Evolutionary conservation across 768 basidiomycete species (phyloP).

Genomic region (Gloeophyllum trabeum): DNA sequence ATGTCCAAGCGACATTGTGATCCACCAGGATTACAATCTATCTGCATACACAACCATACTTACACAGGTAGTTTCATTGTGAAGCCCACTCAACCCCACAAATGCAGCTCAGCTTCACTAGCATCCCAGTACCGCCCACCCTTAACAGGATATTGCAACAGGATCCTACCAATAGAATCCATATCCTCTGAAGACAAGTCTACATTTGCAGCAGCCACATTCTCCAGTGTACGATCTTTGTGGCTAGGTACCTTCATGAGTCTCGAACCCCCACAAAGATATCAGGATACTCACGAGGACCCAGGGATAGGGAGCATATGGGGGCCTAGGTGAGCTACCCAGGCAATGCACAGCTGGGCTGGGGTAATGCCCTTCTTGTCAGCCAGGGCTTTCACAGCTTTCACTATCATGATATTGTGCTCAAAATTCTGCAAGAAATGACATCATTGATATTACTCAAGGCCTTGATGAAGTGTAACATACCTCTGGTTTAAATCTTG

Average conservation of each 20-base stretch:
- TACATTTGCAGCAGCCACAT: conserved; percentile 28
- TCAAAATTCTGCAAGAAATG: conserved; percentile 22
- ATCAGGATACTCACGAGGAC: conserved; percentile 20
- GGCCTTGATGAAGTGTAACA: neutral
- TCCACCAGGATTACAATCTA: too few relatives aligned
- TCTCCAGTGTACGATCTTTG: conserved; percentile 29
- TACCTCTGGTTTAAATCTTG: conserved; percentile 27
- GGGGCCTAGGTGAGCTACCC: conserved; percentile 22
- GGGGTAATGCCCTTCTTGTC: conserved; percentile 28
- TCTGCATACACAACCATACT: too few relatives aligned
- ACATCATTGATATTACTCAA: too few relatives aligned
- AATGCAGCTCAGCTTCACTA: conserved; percentile 8
- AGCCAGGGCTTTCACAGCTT: conserved; percentile 26
- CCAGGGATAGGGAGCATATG: conserved; percentile 38
- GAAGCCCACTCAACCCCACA: too few relatives aligned
- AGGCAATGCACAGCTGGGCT: conserved; percentile 27
- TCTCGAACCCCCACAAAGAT: neutral
- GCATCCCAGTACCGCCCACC: conserved; percentile 27
- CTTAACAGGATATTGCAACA: conserved; percentile 23
- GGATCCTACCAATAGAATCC: conserved; percentile 24
- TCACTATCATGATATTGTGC: conserved; percentile 30
- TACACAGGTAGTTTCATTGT: too few relatives aligned
- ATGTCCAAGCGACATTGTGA: too few relatives aligned
- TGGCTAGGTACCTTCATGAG: conserved; percentile 15
- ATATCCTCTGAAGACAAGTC: conserved; percentile 20